Percentiles rank a stretch among this genome's conserved stretches.
These are phyloP conservation scores for Nemophila menziesii DNA, from an alignment of 257 asterid genomes.

Conservation along the genomic window DNA sequence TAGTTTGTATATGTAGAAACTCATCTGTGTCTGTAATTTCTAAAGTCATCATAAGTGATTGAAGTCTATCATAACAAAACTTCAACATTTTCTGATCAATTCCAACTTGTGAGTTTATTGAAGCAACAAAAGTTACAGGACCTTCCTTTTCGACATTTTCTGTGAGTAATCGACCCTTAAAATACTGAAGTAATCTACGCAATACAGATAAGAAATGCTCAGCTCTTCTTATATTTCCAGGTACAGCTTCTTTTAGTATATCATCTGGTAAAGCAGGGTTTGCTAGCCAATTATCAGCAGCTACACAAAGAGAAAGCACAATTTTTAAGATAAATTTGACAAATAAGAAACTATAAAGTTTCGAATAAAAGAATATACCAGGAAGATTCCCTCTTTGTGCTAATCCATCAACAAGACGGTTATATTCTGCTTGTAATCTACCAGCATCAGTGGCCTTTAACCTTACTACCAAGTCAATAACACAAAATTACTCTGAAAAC, in stretches of 20 bases:
- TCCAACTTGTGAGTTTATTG: constrained; percentile 77
- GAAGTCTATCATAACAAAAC: constrained; percentile 92
- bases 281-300: constrained; percentile 64
- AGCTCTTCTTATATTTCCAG: constrained; percentile 94
- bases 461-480: constrained; percentile 84
- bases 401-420: constrained; percentile 89
- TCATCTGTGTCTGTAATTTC: constrained; percentile 96
- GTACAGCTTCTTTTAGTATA: constrained; percentile 91
- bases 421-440: constrained; percentile 93
- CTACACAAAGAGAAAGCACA: constrained; percentile 25
- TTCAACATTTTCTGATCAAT: constrained; percentile 86
- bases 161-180: constrained; percentile 60
- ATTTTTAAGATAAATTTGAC: not conserved
- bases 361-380: constrained; percentile 27
- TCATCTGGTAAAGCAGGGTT: constrained; percentile 90
- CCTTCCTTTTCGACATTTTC: constrained; percentile 97
- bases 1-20: constrained; percentile 76
- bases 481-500: constrained; percentile 7
- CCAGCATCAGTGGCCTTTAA: constrained; percentile 99
- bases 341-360: too few relatives aligned
- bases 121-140: constrained; percentile 86
- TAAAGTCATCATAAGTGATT: constrained; percentile 84
- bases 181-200: constrained; percentile 79
- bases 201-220: constrained; percentile 89
- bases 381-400: constrained; percentile 87